These are phyloP conservation scores for Colletotrichum tropicale DNA, from an alignment of 2,329 filamentous ascomycete genomes.

Conservation along the genomic window DNA sequence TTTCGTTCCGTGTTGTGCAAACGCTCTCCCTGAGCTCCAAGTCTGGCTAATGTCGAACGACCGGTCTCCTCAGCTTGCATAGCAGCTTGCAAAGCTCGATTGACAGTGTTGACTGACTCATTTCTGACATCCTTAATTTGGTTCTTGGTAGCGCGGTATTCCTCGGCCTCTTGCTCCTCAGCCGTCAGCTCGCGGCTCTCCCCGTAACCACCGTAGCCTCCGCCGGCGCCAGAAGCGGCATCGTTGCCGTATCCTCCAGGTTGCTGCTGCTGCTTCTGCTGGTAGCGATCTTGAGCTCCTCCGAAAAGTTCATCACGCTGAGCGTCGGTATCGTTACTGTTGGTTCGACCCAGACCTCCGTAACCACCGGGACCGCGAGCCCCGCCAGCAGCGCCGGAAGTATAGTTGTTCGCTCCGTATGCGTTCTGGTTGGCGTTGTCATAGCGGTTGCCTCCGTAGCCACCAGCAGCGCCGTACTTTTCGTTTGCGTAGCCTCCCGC, in stretches of 20 bases:
- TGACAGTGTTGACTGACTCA: slow-evolving; percentile 54
- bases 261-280: slow-evolving; percentile 37
- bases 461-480: slow-evolving; percentile 54
- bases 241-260: slow-evolving; percentile 3
- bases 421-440: slow-evolving; percentile 37
- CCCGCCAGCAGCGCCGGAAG: slow-evolving; percentile 31
- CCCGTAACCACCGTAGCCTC: slow-evolving; percentile 58
- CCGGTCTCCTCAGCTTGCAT: slow-evolving; percentile 74
- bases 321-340: slow-evolving; percentile 49
- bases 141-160: slow-evolving; percentile 70
- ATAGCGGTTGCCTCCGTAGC: slow-evolving; percentile 61
- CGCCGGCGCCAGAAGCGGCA: not conserved
- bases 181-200: slow-evolving; percentile 80
- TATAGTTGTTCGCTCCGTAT: slow-evolving; percentile 29
- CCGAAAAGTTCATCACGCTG: slow-evolving; percentile 69
- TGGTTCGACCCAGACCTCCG: slow-evolving; percentile 59
- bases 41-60: slow-evolving; percentile 71
- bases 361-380: slow-evolving; percentile 61
- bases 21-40: slow-evolving; percentile 80
- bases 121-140: slow-evolving; percentile 80
- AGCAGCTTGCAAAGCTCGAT: slow-evolving; percentile 64
- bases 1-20: slow-evolving; percentile 84
- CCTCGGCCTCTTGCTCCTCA: slow-evolving; percentile 76
- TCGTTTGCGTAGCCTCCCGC: slow-evolving; percentile 57
- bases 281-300: slow-evolving; percentile 55